These are phyloP conservation scores for Ettlia oleoabundans DNA, from an alignment of 139 green algal genomes.

Conservation along the genomic window DNA sequence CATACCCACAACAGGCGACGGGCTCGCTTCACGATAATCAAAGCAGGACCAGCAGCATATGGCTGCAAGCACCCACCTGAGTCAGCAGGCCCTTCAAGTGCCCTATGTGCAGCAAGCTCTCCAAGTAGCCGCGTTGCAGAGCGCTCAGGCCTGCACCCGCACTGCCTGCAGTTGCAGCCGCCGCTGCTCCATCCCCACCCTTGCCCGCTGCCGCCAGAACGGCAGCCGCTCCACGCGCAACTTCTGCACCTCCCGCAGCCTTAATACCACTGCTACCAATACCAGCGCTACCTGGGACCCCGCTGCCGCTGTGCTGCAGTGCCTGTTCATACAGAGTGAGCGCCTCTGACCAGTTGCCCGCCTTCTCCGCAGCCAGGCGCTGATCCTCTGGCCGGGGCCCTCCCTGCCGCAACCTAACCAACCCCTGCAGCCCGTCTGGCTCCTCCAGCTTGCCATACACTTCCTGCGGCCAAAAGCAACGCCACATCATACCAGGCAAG, in stretches of 20 bases:
- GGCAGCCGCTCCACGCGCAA: neutral
- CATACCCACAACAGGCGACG: too few relatives aligned
- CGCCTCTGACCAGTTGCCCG: slow-evolving; percentile 87
- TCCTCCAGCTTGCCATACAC: slow-evolving; percentile 93
- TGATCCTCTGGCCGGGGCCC: slow-evolving; percentile 64
- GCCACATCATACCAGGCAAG: neutral
- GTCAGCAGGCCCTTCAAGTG: slow-evolving; percentile 81
- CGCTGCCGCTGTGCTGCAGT: slow-evolving; percentile 34
- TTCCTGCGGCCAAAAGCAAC: slow-evolving; percentile 53
- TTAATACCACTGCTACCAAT: neutral
- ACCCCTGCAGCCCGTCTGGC: slow-evolving; percentile 85
- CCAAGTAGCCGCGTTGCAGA: slow-evolving; percentile 66
- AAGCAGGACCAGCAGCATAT: too few relatives aligned
- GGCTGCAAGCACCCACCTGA: too few relatives aligned
- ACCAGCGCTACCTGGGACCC: neutral
- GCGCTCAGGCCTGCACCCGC: slow-evolving; percentile 27
- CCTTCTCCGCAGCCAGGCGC: slow-evolving; percentile 82
- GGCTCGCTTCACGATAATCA: too few relatives aligned
- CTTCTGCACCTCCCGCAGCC: neutral
- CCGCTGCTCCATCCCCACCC: too few relatives aligned
- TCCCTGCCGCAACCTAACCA: slow-evolving; percentile 74
- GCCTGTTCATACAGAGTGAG: slow-evolving; percentile 86
- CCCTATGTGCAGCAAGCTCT: slow-evolving; percentile 78
- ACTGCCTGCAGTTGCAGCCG: neutral
- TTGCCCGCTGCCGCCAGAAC: neutral